Base-by-base conservation (phyloP, 139 green algal genomes). In the Auxenochlorella protothecoides region DNA sequence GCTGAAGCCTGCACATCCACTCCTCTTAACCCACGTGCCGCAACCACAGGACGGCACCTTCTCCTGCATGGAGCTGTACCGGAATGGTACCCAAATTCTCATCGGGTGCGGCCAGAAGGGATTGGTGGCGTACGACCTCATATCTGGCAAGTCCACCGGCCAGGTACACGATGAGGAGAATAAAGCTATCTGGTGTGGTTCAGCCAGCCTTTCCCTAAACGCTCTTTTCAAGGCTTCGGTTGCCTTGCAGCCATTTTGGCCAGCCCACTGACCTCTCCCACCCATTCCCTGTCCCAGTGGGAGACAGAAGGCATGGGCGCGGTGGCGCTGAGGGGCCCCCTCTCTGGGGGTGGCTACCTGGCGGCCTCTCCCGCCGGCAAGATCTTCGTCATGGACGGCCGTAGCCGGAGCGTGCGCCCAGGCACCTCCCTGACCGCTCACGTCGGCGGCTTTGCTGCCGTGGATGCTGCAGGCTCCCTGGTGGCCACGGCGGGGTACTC, bases 391-490 rank as follows among this genome's bases (percentile, higher is more conserved):
- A 59, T 85, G 7, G 88, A 93, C 79, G 67, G 79, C 2, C 76
- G 88, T 57, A 79, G 79, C 73, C 77, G 66, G 55, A 80, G 72
- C 13, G 14, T 13, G 15, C 12, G 59, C 52, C 12, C 10, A 52
- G 16, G 55, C 15, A 59, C 16, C 27, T 44, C 66, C 54, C 62
- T 88, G 51, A 62, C 79, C 12, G 87, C 87, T 13, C 84, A 93
- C 66, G 53, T 71, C 4, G 87, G 80, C 16, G 88, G 85, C 8
- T 71, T 96, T 62, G 77, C 72, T 4, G 79, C 74, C 2, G 53
- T 94, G 71, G 88, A 91, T 61, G 77, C 75, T 0, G 59, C 75
- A 5, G 82, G 74, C 0, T 81, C 91, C 69, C 74, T 89, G 12
- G 55, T 93, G 60, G 88, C 78, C 3, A 90, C 84, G 8, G 73